These are phyloP conservation scores for Blastobotrys elegans DNA, from an alignment of 1,139 yeast genomes.

Conservation along the genomic window DNA sequence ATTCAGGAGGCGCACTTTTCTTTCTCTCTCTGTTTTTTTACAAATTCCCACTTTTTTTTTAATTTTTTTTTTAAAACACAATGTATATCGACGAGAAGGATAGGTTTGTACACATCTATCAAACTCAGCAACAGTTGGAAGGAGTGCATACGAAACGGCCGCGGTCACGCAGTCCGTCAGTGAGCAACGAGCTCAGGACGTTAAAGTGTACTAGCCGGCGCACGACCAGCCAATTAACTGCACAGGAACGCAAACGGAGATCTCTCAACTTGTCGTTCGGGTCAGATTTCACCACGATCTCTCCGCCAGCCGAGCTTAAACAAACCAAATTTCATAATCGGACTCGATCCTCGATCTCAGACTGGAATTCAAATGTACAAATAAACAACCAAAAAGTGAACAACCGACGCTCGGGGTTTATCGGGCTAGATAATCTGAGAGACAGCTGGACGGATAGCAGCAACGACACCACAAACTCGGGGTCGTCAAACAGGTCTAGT, in stretches of 20 bases:
- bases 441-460: conserved; percentile 5
- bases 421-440: conserved; percentile 5
- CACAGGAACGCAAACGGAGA: conserved; percentile 21
- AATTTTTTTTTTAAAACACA: not conserved
- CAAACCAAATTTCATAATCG: not conserved
- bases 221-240: not conserved
- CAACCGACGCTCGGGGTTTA: conserved; percentile 8
- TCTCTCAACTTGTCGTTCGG: conserved; percentile 19
- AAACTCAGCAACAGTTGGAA: conserved; percentile 12
- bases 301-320: not conserved
- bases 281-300: conserved; percentile 5
- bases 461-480: not conserved
- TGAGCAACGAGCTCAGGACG: not conserved
- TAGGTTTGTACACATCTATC: conserved; percentile 3
- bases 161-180: conserved; percentile 4
- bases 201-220: not conserved
- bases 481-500: conserved; percentile 2
- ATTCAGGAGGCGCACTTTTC: too few relatives aligned
- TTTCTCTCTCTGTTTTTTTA: conserved; percentile 1
- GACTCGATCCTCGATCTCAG: conserved; percentile 8
- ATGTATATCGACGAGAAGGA: not conserved
- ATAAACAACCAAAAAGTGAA: not conserved
- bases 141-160: not conserved
- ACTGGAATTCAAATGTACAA: conserved; percentile 1
- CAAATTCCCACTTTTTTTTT: not conserved